phyloP scores from a whole-genome alignment of 139 green algal genomes.

The Chlamydomonas schloesseri region DNA sequence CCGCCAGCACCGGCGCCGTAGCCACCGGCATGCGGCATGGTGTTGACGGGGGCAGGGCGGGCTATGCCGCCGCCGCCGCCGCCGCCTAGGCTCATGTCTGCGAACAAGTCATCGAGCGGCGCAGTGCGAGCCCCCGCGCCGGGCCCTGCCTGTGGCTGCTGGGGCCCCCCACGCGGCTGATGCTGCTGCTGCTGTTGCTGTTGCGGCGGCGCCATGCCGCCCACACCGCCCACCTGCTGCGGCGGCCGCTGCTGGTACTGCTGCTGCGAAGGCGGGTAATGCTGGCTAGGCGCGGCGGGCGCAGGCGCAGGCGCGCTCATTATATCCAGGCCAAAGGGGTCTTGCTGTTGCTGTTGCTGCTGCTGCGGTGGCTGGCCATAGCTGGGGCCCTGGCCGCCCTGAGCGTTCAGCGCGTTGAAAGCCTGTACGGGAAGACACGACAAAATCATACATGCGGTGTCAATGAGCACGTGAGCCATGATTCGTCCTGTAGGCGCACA shows the following conservation, averaged over 20 bases:
- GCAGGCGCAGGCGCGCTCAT: neutral
- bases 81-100: constrained; percentile 35
- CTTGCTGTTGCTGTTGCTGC: too few relatives aligned
- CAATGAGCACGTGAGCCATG: too few relatives aligned
- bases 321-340: neutral
- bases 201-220: too few relatives aligned
- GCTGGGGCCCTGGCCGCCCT: too few relatives aligned
- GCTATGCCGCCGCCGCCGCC: neutral
- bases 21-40: neutral
- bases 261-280: neutral
- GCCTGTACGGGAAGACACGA: too few relatives aligned
- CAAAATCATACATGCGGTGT: too few relatives aligned
- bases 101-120: constrained; percentile 41
- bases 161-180: neutral
- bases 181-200: neutral
- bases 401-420: neutral
- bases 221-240: too few relatives aligned
- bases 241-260: neutral
- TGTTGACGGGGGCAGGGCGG: too few relatives aligned
- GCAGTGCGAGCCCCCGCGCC: neutral
- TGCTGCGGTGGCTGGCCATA: neutral
- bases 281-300: neutral
- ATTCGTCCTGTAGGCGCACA: too few relatives aligned
- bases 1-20: neutral
- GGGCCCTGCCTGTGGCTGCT: neutral